Conservation (phyloP, 352 stramenopile species). For the Peronospora farinosa region DNA sequence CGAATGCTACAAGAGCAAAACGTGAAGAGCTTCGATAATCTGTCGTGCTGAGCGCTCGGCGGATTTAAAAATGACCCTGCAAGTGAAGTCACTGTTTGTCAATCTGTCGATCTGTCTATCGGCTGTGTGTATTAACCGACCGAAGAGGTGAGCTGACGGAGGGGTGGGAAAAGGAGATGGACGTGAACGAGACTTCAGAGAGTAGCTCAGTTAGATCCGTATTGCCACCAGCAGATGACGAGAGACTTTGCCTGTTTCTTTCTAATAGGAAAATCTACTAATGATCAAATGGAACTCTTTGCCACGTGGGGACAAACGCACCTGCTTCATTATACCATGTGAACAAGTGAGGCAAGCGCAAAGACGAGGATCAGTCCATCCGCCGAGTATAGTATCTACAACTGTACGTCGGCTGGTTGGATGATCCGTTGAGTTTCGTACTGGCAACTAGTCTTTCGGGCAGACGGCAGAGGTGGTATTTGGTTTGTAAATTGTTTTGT, state of each 20-base stretch:
- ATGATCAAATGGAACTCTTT: constrained; percentile 14
- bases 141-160: no score
- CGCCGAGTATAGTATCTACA: not conserved
- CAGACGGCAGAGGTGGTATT: constrained; percentile 13
- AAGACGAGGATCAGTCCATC: not conserved
- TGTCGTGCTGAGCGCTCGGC: constrained; percentile 34
- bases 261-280: constrained; percentile 19
- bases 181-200: constrained; percentile 25
- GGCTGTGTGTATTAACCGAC: constrained; percentile 13
- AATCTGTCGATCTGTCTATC: not conserved
- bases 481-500: constrained; percentile 12
- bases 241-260: not conserved
- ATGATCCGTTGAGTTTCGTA: constrained; percentile 31
- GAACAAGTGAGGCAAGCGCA: constrained; percentile 6
- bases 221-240: constrained; percentile 15
- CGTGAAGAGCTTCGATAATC: constrained; percentile 32
- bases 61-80: constrained; percentile 36
- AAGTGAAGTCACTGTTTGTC: not conserved
- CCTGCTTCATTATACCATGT: constrained; percentile 15
- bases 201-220: constrained; percentile 12
- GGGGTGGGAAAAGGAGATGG: constrained; percentile 19
- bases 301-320: constrained; percentile 13
- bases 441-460: constrained; percentile 16
- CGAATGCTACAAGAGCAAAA: constrained; percentile 35
- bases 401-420: constrained; percentile 5